Percentiles rank a stretch among this genome's conserved stretches.
These are phyloP conservation scores for Suillus hirtellus DNA, from an alignment of 768 basidiomycete species.

Conservation along the genomic window DNA sequence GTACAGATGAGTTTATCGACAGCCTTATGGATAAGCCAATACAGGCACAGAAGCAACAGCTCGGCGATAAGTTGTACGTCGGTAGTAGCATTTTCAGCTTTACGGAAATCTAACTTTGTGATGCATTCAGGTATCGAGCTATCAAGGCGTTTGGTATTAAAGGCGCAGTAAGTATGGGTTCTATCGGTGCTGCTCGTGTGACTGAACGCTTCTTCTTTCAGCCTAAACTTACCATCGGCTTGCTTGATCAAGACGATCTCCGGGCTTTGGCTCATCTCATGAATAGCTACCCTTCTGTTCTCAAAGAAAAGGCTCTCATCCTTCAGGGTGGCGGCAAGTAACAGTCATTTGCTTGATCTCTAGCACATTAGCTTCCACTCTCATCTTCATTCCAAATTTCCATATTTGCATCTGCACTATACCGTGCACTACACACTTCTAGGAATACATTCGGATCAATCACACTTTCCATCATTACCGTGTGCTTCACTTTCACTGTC, in stretches of 20 bases:
- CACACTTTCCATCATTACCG: background rate
- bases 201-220: conserved; percentile 28
- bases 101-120: background rate
- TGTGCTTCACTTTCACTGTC: background rate
- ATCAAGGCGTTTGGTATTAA: conserved; percentile 83
- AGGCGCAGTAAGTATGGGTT: conserved; percentile 55
- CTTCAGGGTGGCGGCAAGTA: conserved; percentile 30
- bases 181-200: background rate
- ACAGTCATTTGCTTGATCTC: background rate
- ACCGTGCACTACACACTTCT: conserved; percentile 7
- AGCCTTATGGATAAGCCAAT: conserved; percentile 53
- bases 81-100: conserved; percentile 7
- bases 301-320: conserved; percentile 72
- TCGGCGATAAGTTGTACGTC: conserved; percentile 76
- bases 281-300: conserved; percentile 80
- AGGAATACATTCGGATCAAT: conserved; percentile 7
- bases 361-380: background rate
- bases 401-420: conserved; percentile 3
- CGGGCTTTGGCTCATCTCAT: conserved; percentile 81
- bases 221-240: conserved; percentile 83
- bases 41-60: conserved; percentile 70
- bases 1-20: conserved; percentile 75
- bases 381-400: background rate
- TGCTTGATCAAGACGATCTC: conserved; percentile 85
- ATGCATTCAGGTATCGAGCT: conserved; percentile 45